Conservation (phyloP, 495 filamentous ascomycete genomes). For the Hypoxylon subgilvum region DNA sequence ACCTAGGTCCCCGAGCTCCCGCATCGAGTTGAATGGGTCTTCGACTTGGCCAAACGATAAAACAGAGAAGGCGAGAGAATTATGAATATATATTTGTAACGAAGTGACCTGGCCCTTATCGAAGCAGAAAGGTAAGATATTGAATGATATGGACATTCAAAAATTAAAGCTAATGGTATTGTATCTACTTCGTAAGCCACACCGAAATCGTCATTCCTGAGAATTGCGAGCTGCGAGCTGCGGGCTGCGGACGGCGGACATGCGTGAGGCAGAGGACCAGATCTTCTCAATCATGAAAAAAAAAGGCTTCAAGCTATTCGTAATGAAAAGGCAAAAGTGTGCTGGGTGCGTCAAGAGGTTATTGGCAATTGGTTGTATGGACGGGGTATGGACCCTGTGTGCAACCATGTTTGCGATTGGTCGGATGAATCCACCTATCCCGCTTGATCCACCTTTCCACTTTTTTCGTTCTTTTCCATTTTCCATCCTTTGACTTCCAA, state of each 20-base stretch:
- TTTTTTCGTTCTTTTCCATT: conserved; percentile 14
- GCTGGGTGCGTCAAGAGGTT: conserved; percentile 7
- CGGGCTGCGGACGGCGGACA: conserved; percentile 8
- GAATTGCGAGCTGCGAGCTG: conserved; percentile 12
- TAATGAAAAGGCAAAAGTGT: conserved; percentile 12
- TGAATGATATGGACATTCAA: too few species aligned
- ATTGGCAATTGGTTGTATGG: too few species aligned
- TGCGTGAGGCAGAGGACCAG: too few species aligned
- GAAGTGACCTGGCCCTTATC: conserved; percentile 14
- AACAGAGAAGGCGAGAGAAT: conserved; percentile 12
- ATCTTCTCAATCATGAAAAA: conserved; percentile 14
- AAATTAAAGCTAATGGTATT: conserved; percentile 2
- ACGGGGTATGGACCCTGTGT: too few species aligned
- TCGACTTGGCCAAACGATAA: conserved; percentile 1
- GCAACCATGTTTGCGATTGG: conserved; percentile 12
- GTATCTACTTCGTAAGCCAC: background rate
- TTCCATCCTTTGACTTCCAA: conserved; percentile 10
- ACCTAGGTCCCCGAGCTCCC: background rate
- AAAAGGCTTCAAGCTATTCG: conserved; percentile 12
- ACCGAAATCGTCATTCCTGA: too few species aligned
- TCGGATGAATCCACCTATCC: conserved; percentile 30
- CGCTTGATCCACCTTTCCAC: conserved; percentile 20
- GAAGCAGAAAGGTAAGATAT: background rate
- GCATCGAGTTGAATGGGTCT: background rate
- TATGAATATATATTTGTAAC: conserved; percentile 35